Evolutionary conservation across 2,329 filamentous ascomycete species (phyloP), one percentile per base, ranked within the genome.

Genomic region (Neonectria ditissima): DNA sequence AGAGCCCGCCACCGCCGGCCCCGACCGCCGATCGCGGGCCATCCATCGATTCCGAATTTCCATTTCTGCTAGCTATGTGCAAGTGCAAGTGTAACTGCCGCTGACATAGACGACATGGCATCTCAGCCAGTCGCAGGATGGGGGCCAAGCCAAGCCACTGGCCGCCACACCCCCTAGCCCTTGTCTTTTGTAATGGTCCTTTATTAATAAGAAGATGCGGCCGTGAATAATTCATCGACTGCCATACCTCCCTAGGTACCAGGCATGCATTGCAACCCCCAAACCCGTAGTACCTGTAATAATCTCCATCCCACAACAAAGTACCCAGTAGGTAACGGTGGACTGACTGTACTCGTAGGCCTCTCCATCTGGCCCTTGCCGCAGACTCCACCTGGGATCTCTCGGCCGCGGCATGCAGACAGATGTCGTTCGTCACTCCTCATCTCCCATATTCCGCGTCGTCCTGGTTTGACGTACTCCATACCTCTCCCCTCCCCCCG

Each of bases 361-460:
- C 34, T 16, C 14, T 37, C 34, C 14, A 37, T 37, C 14, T 2
- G 34, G 16, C 34, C 34, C 34, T 37, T 37, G 34, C 34, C 6
- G 34, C 34, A 37, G 10, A 37, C 34, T 37, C 34, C 34, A 16
- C 34, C 34, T n/a, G 16, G 34, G 34, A 37, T 37, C 34, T 37
- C 34, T n/a, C 14, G 14, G 34, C 34, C 34, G 34, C 34, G 34
- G n/a, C 14, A 37, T 37, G 14, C 34, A 37, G 34, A 37, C 34
- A 37, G 43, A 14, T 16, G 18, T 30, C 26, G 16, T 30, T 30
- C 45, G 26, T 30, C 45, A 48, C 26, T 18, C 14, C 26, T 48
- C 45, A 48, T 48, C 45, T 48, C 45, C 45, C 47, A 50, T 32
- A 28, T 50, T 18, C 18, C 20, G 20, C 43, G n/a, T 56, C 18